Conservation (phyloP, 352 stramenopile genomes). For the Pythium aquatile region DNA sequence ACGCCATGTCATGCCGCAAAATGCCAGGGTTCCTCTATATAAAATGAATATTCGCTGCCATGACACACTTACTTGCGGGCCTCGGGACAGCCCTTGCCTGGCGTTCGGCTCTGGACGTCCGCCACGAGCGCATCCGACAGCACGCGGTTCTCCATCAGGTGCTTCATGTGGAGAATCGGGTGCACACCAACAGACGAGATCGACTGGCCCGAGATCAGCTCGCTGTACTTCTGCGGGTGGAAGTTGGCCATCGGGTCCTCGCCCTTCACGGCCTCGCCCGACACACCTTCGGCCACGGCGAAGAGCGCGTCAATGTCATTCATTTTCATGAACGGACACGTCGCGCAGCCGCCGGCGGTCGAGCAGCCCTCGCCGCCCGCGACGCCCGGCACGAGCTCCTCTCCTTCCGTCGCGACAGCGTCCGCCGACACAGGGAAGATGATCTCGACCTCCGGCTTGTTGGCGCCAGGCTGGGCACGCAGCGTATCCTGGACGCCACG, state of each 20-base stretch:
- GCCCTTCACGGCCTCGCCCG: constrained; percentile 26
- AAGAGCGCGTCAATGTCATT: constrained; percentile 97
- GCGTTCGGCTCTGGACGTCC: constrained; percentile 75
- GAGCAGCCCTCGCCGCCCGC: constrained; percentile 94
- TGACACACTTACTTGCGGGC: constrained; percentile 26
- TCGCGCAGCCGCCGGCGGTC: constrained; percentile 96
- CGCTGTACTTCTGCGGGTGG: constrained; percentile 91
- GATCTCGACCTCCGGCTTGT: constrained; percentile 92
- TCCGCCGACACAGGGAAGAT: constrained; percentile 96
- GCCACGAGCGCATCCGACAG: constrained; percentile 84
- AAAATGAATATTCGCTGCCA: constrained; percentile 16
- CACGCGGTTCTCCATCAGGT: constrained; percentile 91
- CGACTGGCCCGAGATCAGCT: constrained; percentile 87
- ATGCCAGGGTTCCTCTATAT: constrained; percentile 20
- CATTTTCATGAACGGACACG: constrained; percentile 99
- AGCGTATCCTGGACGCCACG: constrained; percentile 88
- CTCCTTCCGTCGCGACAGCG: constrained; percentile 80
- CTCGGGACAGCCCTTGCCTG: constrained; percentile 56
- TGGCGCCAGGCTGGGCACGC: constrained; percentile 35
- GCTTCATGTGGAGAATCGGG: constrained; percentile 97
- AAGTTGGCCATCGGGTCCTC: constrained; percentile 83
- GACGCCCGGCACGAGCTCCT: constrained; percentile 88
- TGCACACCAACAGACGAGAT: constrained; percentile 92
- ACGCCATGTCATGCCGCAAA: too few species aligned
- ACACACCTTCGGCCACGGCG: constrained; percentile 82